Evolutionary conservation across 768 basidiomycete genomes (phyloP), one percentile per base, ranked within the genome.

Genomic region (Asterophora lycoperdoides): DNA sequence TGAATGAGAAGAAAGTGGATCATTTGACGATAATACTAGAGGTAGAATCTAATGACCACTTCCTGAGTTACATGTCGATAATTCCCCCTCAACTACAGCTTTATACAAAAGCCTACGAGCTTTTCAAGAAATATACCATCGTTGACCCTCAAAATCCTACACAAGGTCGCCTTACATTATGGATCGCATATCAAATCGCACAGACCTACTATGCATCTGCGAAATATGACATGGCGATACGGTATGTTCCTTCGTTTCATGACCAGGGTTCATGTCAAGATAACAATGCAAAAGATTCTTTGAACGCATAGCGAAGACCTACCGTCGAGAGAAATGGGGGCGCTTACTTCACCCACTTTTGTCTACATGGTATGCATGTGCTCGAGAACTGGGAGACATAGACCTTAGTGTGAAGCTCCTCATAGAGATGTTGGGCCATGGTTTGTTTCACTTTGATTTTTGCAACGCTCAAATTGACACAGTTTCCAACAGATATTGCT

Each of bases 1-100:
- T 72, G 15, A 95, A 95, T 53, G 95, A 99, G 68, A 88, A 84
- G 64, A 97, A 93, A 61, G 88, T 94, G 6, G 92, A 95, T 50
- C 94, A 99, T 62, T 64, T 87, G 15, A 78, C 80, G 1, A 72
- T 94, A 32, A 80, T 90, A 35, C 70, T 95, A 26, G 95, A 99
- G 78, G 93, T 88, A 47, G 40, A 68, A 55, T 8, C 5, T 28
- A 8, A n/a, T 39, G 15, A 33, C 32, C 19, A 11, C 17, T 32
- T 44, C 9, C 23, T 23, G 6, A 3, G 23, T 23, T 23, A 23
- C 23, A 23, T 18, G 43, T 29, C 8, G 15, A 51, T 20, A 59
- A 30, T 7, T 37, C 41, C 18, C 46, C 17, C 15, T 23, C 4
- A 32, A n/a, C 42, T 39, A 15, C 52, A 94, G 91, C 76, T 99